Evolutionary conservation across 352 stramenopile genomes (phyloP).

Genomic region (Phytophthora vignae): DNA sequence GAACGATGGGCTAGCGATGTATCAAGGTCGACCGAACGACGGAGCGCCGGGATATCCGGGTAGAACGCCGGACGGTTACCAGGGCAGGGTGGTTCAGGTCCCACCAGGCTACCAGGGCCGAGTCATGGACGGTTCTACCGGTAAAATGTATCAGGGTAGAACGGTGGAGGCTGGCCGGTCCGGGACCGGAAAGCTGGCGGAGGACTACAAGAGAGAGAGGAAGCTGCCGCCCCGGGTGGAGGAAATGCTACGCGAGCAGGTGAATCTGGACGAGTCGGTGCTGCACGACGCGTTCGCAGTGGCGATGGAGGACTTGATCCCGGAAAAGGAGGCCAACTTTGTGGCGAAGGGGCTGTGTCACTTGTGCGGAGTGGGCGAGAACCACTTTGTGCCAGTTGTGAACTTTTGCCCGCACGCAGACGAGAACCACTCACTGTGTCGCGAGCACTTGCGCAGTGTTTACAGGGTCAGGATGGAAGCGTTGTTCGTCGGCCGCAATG

Average conservation of each 20-base stretch:
- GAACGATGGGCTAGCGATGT: no score
- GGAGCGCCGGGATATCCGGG: constrained; percentile 8
- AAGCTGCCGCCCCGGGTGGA: constrained; percentile 34
- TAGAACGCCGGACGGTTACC: constrained; percentile 2
- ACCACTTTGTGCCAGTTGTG: constrained; percentile 66
- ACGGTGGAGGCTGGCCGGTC: background rate
- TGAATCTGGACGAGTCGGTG: constrained; percentile 46
- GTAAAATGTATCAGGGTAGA: constrained; percentile 22
- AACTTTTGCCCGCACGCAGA: constrained; percentile 80
- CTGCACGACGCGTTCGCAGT: constrained; percentile 57
- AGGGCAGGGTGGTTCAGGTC: constrained; percentile 14
- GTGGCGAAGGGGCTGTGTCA: constrained; percentile 78
- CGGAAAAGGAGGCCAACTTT: constrained; percentile 74
- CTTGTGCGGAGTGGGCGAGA: constrained; percentile 59
- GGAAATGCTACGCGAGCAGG: constrained; percentile 43
- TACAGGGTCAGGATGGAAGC: constrained; percentile 77
- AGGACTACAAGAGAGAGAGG: constrained; percentile 41
- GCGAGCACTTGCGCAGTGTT: constrained; percentile 75
- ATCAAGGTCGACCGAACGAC: background rate
- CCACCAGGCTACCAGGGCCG: constrained; percentile 9
- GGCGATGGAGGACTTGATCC: constrained; percentile 65
- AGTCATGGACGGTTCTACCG: constrained; percentile 5
- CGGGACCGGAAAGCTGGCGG: constrained; percentile 22
- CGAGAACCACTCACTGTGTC: constrained; percentile 76
- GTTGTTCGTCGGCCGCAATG: constrained; percentile 77